Evolutionary conservation across 1,284 basidiomycete genomes (phyloP).

Genomic region (Vanrija sp.): DNA sequence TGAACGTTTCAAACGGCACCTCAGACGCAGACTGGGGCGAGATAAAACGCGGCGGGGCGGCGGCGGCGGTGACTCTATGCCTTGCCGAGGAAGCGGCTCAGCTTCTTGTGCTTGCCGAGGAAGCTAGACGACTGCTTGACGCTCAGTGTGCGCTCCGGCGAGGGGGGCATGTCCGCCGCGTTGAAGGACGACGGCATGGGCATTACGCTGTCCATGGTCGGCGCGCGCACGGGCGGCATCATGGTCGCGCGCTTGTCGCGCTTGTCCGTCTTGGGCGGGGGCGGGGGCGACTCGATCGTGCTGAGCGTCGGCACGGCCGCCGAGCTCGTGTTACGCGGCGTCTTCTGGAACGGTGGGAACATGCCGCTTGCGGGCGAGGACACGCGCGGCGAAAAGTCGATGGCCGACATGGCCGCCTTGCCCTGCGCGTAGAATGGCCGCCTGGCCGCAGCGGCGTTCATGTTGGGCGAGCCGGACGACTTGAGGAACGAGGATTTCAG

Average conservation of each 20-base stretch:
- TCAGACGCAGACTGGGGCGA: too few relatives aligned
- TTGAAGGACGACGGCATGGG: background rate
- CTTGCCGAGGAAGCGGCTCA: slow-evolving; percentile 11
- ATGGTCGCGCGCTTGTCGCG: background rate
- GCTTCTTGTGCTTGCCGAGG: slow-evolving; percentile 14
- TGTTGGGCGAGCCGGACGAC: background rate
- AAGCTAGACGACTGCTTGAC: slow-evolving; percentile 3
- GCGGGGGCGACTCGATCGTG: background rate
- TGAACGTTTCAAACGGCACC: background rate
- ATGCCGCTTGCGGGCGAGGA: background rate
- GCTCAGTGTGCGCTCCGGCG: background rate
- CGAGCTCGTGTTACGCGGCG: background rate
- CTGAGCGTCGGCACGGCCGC: background rate
- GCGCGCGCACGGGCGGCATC: background rate
- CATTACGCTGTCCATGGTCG: background rate
- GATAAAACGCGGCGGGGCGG: too few relatives aligned
- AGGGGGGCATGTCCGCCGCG: background rate
- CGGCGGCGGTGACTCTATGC: background rate
- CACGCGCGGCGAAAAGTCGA: slow-evolving; percentile 18
- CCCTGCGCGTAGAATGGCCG: slow-evolving; percentile 22
- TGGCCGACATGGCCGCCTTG: slow-evolving; percentile 21
- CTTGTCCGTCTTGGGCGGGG: too few relatives aligned
- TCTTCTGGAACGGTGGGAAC: background rate
- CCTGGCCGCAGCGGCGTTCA: slow-evolving; percentile 1
- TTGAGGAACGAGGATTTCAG: background rate